Percentiles rank a stretch among this genome's conserved stretches.
Evolutionary conservation across 495 filamentous ascomycete genomes (phyloP).

Genomic region (Penicillium dipodomyicola): DNA sequence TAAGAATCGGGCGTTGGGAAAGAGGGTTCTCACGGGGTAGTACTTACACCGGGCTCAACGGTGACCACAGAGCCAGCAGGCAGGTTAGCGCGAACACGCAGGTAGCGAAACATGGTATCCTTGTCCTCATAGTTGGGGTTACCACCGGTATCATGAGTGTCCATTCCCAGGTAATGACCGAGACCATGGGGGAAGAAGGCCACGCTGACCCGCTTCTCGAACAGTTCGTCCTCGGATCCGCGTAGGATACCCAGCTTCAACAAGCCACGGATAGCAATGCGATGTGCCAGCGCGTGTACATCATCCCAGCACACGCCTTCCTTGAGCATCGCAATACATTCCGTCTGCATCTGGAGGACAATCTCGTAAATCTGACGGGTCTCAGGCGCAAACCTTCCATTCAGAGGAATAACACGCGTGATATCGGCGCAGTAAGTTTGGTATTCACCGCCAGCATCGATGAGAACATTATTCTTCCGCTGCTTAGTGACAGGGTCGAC

Average conservation of each 20-base stretch:
- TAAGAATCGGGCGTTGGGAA: background rate
- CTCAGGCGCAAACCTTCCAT: constrained; percentile 70
- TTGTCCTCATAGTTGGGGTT: constrained; percentile 80
- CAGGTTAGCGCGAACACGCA: constrained; percentile 74
- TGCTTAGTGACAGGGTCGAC: constrained; percentile 34
- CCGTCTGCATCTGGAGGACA: constrained; percentile 79
- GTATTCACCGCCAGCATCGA: constrained; percentile 85
- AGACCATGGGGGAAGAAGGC: constrained; percentile 93
- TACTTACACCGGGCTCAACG: constrained; percentile 78
- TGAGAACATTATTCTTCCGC: constrained; percentile 69
- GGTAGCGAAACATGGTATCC: constrained; percentile 81
- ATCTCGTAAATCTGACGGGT: constrained; percentile 79
- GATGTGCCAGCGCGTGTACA: constrained; percentile 75
- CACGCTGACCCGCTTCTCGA: constrained; percentile 69
- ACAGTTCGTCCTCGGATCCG: constrained; percentile 65
- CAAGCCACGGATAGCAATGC: constrained; percentile 77
- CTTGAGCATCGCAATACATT: constrained; percentile 70
- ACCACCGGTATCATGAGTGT: constrained; percentile 90
- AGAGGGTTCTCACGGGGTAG: background rate
- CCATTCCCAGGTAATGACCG: constrained; percentile 91
- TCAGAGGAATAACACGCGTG: constrained; percentile 84
- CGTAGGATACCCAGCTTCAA: constrained; percentile 72
- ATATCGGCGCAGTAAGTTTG: constrained; percentile 82
- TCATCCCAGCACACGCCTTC: constrained; percentile 82
- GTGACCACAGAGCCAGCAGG: constrained; percentile 80